Conservation (phyloP, 305 asterid genomes). For the Vinca major region DNA sequence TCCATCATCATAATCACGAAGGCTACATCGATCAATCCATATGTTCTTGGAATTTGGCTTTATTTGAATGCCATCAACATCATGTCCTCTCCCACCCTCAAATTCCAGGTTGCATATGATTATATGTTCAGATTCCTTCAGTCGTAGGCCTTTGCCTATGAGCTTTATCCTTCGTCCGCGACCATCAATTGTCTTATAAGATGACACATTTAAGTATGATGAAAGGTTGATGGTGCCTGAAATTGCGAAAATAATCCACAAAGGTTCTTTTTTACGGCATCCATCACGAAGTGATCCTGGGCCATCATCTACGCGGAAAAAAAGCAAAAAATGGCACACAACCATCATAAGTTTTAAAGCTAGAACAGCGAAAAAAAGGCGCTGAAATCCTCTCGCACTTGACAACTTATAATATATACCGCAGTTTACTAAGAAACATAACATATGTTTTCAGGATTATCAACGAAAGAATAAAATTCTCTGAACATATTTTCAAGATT, state of each 20-base stretch:
- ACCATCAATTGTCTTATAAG: conserved; percentile 80
- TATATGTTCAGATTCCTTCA: conserved; percentile 78
- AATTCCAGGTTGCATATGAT: conserved; percentile 66
- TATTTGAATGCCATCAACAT: conserved; percentile 78
- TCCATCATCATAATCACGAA: conserved; percentile 70
- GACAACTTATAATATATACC: not conserved
- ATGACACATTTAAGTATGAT: conserved; percentile 57
- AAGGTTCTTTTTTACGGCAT: conserved; percentile 69
- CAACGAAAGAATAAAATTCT: not conserved
- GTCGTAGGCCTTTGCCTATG: conserved; percentile 71
- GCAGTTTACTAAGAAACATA: not conserved
- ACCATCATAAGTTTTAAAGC: not conserved
- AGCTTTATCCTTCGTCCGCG: conserved; percentile 71
- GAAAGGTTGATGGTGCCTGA: conserved; percentile 79
- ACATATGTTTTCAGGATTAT: not conserved
- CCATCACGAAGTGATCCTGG: conserved; percentile 85
- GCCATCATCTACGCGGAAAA: conserved; percentile 53
- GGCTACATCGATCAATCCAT: conserved; percentile 89
- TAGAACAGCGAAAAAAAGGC: too few species aligned
- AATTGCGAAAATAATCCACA: conserved; percentile 69
- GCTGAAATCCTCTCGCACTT: too few species aligned
- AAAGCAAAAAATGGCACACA: conserved; percentile 1
- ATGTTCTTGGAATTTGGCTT: conserved; percentile 74
- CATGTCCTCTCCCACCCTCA: conserved; percentile 76
- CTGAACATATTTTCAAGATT: not conserved